A percentile compares a stretch with the other conserved stretches of the same genome.
phyloP scores from a whole-genome alignment of 106 monocot species.

The Cymbidium sinense region DNA sequence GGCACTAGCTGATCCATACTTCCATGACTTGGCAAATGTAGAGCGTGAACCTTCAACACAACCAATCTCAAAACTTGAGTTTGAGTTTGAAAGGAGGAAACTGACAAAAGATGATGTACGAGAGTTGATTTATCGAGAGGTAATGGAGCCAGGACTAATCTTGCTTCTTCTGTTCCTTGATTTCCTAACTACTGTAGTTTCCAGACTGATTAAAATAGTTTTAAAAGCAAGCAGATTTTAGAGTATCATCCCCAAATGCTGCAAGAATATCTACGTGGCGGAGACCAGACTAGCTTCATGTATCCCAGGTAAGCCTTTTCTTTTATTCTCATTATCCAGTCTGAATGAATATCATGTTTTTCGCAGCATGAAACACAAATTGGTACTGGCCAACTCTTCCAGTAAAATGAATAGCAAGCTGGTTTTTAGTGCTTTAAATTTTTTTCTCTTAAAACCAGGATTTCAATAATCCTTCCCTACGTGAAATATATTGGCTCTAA shows the following conservation, averaged over 20 bases:
- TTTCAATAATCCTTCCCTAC: neutral
- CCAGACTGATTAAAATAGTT: conserved; percentile 14
- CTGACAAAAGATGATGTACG: conserved; percentile 49
- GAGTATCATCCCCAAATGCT: conserved; percentile 98
- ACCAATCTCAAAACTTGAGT: conserved; percentile 48
- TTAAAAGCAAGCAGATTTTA: conserved; percentile 76
- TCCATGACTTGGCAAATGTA: conserved; percentile 33
- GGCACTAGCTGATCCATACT: conserved; percentile 51
- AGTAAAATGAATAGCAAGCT: neutral
- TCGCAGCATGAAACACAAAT: neutral
- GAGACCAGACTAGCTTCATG: conserved; percentile 66
- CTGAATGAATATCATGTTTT: neutral
- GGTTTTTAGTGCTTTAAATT: neutral
- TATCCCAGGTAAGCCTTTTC: conserved; percentile 57
- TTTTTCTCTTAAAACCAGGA: no score
- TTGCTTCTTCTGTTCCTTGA: neutral
- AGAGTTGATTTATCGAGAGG: conserved; percentile 50
- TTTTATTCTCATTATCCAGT: conserved; percentile 1
- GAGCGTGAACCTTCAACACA: conserved; percentile 50
- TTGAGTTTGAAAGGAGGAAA: conserved; percentile 51
- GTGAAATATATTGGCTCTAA: neutral
- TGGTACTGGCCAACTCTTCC: neutral
- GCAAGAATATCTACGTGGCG: conserved; percentile 59
- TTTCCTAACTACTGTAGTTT: neutral
- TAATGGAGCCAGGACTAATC: conserved; percentile 6